These are phyloP conservation scores for Fusarium buharicum DNA, from an alignment of 2,329 filamentous ascomycete genomes.

Conservation along the genomic window DNA sequence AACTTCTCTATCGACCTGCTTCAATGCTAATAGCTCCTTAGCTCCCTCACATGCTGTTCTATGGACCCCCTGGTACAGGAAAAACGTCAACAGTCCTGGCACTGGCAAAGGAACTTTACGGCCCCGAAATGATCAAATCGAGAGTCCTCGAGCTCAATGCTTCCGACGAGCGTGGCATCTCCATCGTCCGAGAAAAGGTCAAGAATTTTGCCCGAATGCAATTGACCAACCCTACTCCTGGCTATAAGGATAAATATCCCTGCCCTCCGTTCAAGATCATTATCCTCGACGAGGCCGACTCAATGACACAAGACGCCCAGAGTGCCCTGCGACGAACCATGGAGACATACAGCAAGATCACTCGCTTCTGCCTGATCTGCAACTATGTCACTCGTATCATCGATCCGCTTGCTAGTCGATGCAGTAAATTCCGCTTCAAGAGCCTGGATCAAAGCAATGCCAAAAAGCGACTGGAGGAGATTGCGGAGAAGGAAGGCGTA, in stretches of 20 bases:
- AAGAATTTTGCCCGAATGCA: slow-evolving; percentile 98
- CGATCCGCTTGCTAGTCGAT: slow-evolving; percentile 91
- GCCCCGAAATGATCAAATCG: slow-evolving; percentile 89
- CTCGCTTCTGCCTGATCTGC: slow-evolving; percentile 95
- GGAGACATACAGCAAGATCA: slow-evolving; percentile 98
- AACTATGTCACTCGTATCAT: slow-evolving; percentile 99
- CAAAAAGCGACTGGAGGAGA: slow-evolving; percentile 79
- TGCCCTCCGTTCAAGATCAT: slow-evolving; percentile 99
- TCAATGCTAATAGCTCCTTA: slow-evolving; percentile 22
- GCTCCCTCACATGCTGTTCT: slow-evolving; percentile 99
- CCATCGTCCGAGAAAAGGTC: slow-evolving; percentile 96
- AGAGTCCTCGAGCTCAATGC: slow-evolving; percentile 99
- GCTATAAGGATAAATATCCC: slow-evolving; percentile 78
- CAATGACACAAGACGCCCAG: slow-evolving; percentile 99
- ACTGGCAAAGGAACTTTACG: slow-evolving; percentile 96
- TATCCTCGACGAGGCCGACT: slow-evolving; percentile 97
- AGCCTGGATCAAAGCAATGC: slow-evolving; percentile 89
- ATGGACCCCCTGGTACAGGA: slow-evolving; percentile 94
- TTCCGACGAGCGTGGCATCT: slow-evolving; percentile 97
- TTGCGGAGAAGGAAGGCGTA: slow-evolving; percentile 83
- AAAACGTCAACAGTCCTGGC: slow-evolving; percentile 99
- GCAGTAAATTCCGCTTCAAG: slow-evolving; percentile 98
- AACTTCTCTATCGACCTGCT: background rate
- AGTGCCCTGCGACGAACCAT: slow-evolving; percentile 92
- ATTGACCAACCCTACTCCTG: slow-evolving; percentile 80